These are phyloP conservation scores for Bryoerythrophyllum caledonicum DNA, from an alignment of 225 moss, liverwort and hornwort species.

Conservation along the genomic window DNA sequence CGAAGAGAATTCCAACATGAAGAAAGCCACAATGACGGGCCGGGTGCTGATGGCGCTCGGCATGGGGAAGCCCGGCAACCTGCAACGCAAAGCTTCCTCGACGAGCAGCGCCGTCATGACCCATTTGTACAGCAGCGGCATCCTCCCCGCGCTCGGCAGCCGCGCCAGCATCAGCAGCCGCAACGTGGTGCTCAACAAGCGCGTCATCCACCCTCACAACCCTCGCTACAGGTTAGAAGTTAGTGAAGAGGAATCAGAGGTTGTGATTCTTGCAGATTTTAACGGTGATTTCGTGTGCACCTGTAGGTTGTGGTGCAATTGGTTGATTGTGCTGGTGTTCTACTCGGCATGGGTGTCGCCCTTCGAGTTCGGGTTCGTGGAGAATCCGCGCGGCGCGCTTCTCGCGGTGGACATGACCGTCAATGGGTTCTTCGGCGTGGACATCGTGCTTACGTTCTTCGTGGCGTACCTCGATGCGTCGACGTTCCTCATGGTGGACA, in stretches of 20 bases:
- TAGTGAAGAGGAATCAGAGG: too few relatives aligned
- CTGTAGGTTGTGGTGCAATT: slow-evolving; percentile 51
- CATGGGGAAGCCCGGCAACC: slow-evolving; percentile 17
- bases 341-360: slow-evolving; percentile 93
- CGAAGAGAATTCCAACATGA: slow-evolving; percentile 2
- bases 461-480: slow-evolving; percentile 74
- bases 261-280: too few relatives aligned
- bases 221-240: slow-evolving; percentile 24
- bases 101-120: slow-evolving; percentile 29
- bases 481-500: slow-evolving; percentile 76
- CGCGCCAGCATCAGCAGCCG: slow-evolving; percentile 48
- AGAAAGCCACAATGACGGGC: slow-evolving; percentile 10
- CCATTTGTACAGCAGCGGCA: slow-evolving; percentile 46
- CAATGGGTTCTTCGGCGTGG: slow-evolving; percentile 80
- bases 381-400: slow-evolving; percentile 43
- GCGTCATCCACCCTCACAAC: slow-evolving; percentile 51
- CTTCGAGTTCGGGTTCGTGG: slow-evolving; percentile 84
- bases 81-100: slow-evolving; percentile 29
- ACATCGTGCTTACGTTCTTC: slow-evolving; percentile 79
- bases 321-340: slow-evolving; percentile 65
- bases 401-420: slow-evolving; percentile 57
- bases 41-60: slow-evolving; percentile 35
- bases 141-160: slow-evolving; percentile 51
- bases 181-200: slow-evolving; percentile 45
- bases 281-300: neutral